Evolutionary conservation across 139 green algal genomes (phyloP), one percentile per base, ranked within the genome.

Genomic region (Chlorella sorokiniana): DNA sequence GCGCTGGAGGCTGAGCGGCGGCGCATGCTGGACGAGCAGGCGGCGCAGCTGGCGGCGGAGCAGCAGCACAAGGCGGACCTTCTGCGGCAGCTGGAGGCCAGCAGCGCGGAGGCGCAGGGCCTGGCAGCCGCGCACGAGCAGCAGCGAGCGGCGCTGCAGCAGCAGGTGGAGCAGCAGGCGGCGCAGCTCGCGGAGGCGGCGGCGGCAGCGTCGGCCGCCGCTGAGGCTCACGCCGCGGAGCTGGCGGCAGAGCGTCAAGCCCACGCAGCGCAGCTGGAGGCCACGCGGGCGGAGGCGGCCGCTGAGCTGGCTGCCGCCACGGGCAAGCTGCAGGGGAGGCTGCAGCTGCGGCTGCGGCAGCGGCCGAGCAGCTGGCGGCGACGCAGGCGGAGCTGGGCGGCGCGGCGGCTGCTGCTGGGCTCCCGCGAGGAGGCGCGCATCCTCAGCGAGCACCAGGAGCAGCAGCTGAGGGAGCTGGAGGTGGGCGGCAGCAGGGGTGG

Each of bases 391-490:
- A 76, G 70, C 62, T 84, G 62, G 44, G 38, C 69, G 38, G 74
- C 69, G 23, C 73, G 84, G 76, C 51, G 82, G 81, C 74, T 79
- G 68, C 37, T 78, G 25, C 48, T 72, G 5, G 80, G 69, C 11
- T 75, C 76, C 31, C 67, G 77, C 23, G 67, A 54, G 56, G 61
- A 86, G 29, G 44, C 29, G 5, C 76, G 45, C 23, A 71, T 73
- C 33, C 84, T 88, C 38, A 76, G 35, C 44, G 40, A 78, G 42
- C 63, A 86, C 81, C 48, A 84, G n/a, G 81, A 85, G 71, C 71
- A 81, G 71, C 61, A 67, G 44, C 33, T 69, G 25, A 44, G 65
- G 18, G 69, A 80, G 20, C 69, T 75, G 31, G 61, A 80, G 80
- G 69, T 64, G 80, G 14, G n/a, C n/a, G n/a, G n/a, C n/a, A 45